These are phyloP conservation scores for Saturnispora besseyi DNA, from an alignment of 805 yeast species.

Conservation along the genomic window DNA sequence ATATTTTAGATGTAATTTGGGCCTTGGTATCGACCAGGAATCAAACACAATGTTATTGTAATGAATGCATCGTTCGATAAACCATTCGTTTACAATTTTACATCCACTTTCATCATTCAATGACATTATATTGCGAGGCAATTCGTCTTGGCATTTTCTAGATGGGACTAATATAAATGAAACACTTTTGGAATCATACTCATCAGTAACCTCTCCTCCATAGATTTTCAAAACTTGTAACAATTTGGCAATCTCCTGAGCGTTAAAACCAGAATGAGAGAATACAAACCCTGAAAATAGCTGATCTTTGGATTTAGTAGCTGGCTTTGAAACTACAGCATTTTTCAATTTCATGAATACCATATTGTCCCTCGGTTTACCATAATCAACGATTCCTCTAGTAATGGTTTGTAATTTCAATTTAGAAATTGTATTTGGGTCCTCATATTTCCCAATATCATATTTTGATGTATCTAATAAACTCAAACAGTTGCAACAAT, in stretches of 20 bases:
- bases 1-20: conserved; percentile 20
- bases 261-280: conserved; percentile 25
- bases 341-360: neutral
- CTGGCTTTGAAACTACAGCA: neutral
- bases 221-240: conserved; percentile 11
- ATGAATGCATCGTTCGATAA: conserved; percentile 24
- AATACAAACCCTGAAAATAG: conserved; percentile 39
- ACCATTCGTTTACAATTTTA: conserved; percentile 27
- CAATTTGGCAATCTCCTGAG: conserved; percentile 15
- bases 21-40: conserved; percentile 24
- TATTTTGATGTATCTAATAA: conserved; percentile 35
- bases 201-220: conserved; percentile 19
- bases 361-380: conserved; percentile 2
- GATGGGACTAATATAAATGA: conserved; percentile 24
- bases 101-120: conserved; percentile 18
- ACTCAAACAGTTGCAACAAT: conserved; percentile 37
- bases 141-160: conserved; percentile 7
- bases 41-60: conserved; percentile 17
- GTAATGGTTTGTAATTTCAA: conserved; percentile 25
- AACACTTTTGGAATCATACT: conserved; percentile 29
- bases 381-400: conserved; percentile 11
- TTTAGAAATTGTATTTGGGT: conserved; percentile 16
- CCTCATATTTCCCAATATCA: conserved; percentile 21
- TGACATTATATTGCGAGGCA: conserved; percentile 15
- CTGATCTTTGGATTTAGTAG: neutral